A percentile compares a stretch with the other conserved stretches of the same genome.
phyloP scores from a whole-genome alignment of 306 rosid genomes.

The Chamaecrista fasciculata region DNA sequence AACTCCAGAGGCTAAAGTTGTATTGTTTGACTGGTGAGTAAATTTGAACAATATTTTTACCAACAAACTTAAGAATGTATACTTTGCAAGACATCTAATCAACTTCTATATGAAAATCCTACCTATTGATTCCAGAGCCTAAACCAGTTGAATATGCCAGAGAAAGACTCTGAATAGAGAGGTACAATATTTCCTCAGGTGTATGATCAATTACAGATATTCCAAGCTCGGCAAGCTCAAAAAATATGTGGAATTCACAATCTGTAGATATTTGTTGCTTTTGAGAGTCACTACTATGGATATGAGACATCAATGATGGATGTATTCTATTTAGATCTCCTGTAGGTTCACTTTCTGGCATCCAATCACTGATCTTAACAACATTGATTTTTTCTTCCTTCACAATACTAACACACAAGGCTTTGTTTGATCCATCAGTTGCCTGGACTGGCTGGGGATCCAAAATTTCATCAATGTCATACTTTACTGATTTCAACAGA shows the following conservation, averaged over 20 bases:
- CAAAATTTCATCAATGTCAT: slow-evolving; percentile 79
- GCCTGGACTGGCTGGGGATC: slow-evolving; percentile 68
- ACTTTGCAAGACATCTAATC: slow-evolving; percentile 8
- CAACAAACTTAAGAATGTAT: slow-evolving; percentile 24
- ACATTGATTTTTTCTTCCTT: slow-evolving; percentile 84
- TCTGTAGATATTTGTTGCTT: slow-evolving; percentile 42
- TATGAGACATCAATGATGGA: slow-evolving; percentile 43
- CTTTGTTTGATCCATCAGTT: slow-evolving; percentile 62
- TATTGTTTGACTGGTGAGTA: slow-evolving; percentile 13
- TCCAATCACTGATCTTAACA: slow-evolving; percentile 86
- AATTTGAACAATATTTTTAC: not conserved
- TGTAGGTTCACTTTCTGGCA: slow-evolving; percentile 73
- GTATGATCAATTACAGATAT: slow-evolving; percentile 67
- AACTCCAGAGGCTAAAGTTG: slow-evolving; percentile 13
- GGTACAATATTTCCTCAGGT: slow-evolving; percentile 69
- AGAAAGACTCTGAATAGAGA: slow-evolving; percentile 62
- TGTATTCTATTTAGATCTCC: slow-evolving; percentile 44
- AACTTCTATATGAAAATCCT: slow-evolving; percentile 30
- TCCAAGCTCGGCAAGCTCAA: slow-evolving; percentile 72
- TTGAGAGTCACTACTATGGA: slow-evolving; percentile 39
- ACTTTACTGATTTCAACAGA: slow-evolving; percentile 59
- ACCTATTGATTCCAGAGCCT: slow-evolving; percentile 78
- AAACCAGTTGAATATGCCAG: slow-evolving; percentile 65
- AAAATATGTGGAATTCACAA: slow-evolving; percentile 54
- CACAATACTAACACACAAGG: slow-evolving; percentile 66